These are phyloP conservation scores for Gelatoporia subvermispora DNA, from an alignment of 768 basidiomycete species.

Conservation along the genomic window DNA sequence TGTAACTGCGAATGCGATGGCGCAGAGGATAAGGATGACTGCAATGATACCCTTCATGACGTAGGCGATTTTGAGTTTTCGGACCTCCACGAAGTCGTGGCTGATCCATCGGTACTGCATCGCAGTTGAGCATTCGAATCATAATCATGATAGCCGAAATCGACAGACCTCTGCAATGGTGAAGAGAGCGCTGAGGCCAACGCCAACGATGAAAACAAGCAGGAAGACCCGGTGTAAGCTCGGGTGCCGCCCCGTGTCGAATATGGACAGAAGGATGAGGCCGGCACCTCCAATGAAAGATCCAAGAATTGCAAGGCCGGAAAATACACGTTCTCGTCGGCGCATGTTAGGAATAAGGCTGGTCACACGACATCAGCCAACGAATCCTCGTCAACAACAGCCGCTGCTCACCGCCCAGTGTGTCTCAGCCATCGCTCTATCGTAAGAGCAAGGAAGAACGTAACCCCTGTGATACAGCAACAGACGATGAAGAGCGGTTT, in stretches of 20 bases:
- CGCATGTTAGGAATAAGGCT: slow-evolving; percentile 61
- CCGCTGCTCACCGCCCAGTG: slow-evolving; percentile 46
- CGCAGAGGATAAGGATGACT: slow-evolving; percentile 48
- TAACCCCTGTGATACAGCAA: slow-evolving; percentile 55
- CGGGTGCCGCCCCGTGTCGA: slow-evolving; percentile 57
- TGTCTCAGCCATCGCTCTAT: slow-evolving; percentile 65
- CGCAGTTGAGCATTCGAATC: neutral
- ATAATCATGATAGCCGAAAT: neutral
- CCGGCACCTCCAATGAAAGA: slow-evolving; percentile 60
- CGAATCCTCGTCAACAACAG: neutral
- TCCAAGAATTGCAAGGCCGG: slow-evolving; percentile 53
- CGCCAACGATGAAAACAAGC: slow-evolving; percentile 69
- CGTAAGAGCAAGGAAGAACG: slow-evolving; percentile 55
- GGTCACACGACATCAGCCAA: neutral
- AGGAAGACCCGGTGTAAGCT: slow-evolving; percentile 56
- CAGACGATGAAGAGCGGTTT: slow-evolving; percentile 74
- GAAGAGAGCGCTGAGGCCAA: slow-evolving; percentile 69
- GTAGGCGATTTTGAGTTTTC: slow-evolving; percentile 49
- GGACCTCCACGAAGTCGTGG: slow-evolving; percentile 43
- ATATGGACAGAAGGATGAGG: slow-evolving; percentile 63
- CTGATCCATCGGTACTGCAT: slow-evolving; percentile 63
- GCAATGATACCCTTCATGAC: slow-evolving; percentile 60
- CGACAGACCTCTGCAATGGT: slow-evolving; percentile 57
- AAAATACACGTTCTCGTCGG: slow-evolving; percentile 48
- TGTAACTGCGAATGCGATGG: slow-evolving; percentile 58